These are phyloP conservation scores for Hordeum marinum DNA, from an alignment of 176 grass and related monocot genomes.

Conservation along the genomic window DNA sequence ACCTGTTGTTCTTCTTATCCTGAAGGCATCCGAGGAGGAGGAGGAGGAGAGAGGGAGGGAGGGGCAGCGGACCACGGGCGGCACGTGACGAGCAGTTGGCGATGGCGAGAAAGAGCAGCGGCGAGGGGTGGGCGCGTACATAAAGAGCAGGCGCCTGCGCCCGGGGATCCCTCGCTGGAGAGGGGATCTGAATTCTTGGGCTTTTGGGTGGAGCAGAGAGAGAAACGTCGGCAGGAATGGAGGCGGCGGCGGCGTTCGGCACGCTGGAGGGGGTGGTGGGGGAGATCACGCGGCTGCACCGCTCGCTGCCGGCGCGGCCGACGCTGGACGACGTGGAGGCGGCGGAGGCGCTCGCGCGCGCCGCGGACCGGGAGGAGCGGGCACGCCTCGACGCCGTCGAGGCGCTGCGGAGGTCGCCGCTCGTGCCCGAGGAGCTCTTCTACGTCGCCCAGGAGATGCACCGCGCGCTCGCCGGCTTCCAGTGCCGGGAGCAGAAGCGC, in stretches of 20 bases:
- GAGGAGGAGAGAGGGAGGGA: neutral
- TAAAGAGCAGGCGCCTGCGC: constrained; percentile 6
- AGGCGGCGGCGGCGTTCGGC: constrained; percentile 42
- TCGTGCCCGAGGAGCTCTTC: constrained; percentile 91
- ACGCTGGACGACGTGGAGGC: constrained; percentile 77
- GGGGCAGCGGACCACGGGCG: constrained; percentile 17
- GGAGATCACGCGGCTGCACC: constrained; percentile 87
- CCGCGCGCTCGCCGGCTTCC: constrained; percentile 59
- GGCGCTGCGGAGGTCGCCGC: constrained; percentile 41
- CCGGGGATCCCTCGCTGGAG: neutral
- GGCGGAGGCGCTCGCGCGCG: constrained; percentile 58
- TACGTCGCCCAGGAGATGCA: constrained; percentile 89
- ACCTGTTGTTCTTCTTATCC: constrained; percentile 60
- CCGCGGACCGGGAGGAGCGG: constrained; percentile 81
- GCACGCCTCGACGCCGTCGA: constrained; percentile 56
- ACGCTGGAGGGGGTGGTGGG: constrained; percentile 67
- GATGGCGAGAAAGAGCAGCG: constrained; percentile 38
- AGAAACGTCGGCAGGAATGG: neutral
- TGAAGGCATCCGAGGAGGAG: constrained; percentile 25
- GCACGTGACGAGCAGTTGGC: constrained; percentile 84
- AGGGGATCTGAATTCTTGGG: constrained; percentile 28
- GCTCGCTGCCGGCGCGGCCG: constrained; percentile 64
- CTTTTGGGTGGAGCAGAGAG: neutral
- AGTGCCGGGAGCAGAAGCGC: constrained; percentile 81
- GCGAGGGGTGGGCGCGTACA: constrained; percentile 9